These are phyloP conservation scores for Kalanchoe fedtschenkoi DNA, from an alignment of 164 flowering plant species.

Conservation along the genomic window DNA sequence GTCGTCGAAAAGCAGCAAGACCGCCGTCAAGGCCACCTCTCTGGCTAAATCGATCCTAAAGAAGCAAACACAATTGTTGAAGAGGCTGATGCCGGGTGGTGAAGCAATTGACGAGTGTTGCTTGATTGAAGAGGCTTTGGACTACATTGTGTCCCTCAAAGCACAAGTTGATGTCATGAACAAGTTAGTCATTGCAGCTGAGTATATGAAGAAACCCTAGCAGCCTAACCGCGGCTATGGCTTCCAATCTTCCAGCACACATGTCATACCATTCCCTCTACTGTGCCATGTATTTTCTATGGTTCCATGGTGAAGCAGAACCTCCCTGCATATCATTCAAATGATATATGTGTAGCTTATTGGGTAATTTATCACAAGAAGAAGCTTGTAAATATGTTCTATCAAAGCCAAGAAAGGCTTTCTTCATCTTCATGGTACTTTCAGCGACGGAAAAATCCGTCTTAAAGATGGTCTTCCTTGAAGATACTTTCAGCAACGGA, in stretches of 20 bases:
- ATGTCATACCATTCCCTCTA: background rate
- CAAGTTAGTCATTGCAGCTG: slow-evolving; percentile 28
- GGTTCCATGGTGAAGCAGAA: background rate
- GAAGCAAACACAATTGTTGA: slow-evolving; percentile 46
- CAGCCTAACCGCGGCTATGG: background rate
- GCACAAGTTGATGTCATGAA: slow-evolving; percentile 80
- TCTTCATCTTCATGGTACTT: background rate
- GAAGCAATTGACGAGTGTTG: slow-evolving; percentile 38
- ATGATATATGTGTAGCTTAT: background rate
- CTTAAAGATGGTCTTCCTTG: too few relatives aligned
- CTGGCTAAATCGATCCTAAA: slow-evolving; percentile 45
- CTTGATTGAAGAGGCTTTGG: slow-evolving; percentile 61
- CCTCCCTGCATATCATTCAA: too few relatives aligned
- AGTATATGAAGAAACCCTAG: slow-evolving; percentile 2
- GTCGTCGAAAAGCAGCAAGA: slow-evolving; percentile 12
- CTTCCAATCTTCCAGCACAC: background rate
- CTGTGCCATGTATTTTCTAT: background rate
- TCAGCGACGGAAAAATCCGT: too few relatives aligned
- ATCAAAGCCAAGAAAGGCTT: background rate
- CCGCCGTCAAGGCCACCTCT: slow-evolving; percentile 15
- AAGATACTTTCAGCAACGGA: too few relatives aligned
- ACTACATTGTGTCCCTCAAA: slow-evolving; percentile 49
- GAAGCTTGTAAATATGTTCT: background rate
- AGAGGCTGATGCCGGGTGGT: slow-evolving; percentile 63
- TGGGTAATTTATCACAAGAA: background rate